These are phyloP conservation scores for Didymella glomerata DNA, from an alignment of 2,329 filamentous ascomycete genomes.

Conservation along the genomic window DNA sequence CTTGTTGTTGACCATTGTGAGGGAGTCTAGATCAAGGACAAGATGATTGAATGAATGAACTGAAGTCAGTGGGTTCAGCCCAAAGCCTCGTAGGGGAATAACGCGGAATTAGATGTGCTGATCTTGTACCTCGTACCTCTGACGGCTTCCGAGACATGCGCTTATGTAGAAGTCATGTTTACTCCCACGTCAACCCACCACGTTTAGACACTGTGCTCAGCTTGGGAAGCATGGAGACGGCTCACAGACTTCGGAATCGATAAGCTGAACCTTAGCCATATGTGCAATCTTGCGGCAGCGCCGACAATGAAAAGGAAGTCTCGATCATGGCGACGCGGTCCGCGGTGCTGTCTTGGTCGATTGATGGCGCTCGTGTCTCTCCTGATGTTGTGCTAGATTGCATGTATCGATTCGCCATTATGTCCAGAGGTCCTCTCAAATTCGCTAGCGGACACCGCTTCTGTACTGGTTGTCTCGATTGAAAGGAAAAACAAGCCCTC, in stretches of 20 bases:
- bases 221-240: neutral
- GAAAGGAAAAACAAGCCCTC: slow-evolving; percentile 8
- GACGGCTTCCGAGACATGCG: slow-evolving; percentile 3
- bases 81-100: neutral
- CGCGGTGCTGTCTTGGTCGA: neutral
- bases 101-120: neutral
- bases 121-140: slow-evolving; percentile 6
- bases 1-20: slow-evolving; percentile 7
- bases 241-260: neutral
- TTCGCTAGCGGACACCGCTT: slow-evolving; percentile 1
- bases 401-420: slow-evolving; percentile 2
- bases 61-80: neutral
- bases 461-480: slow-evolving; percentile 1
- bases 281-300: slow-evolving; percentile 11
- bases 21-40: neutral
- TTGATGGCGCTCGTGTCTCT: slow-evolving; percentile 3
- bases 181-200: slow-evolving; percentile 1
- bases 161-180: slow-evolving; percentile 14
- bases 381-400: slow-evolving; percentile 6
- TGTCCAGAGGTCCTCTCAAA: neutral
- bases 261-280: slow-evolving; percentile 10
- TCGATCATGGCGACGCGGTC: neutral
- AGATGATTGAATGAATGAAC: neutral
- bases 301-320: slow-evolving; percentile 8
- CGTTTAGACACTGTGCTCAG: slow-evolving; percentile 8